Percentiles rank a stretch among this genome's conserved stretches.
Conservation (phyloP, 306 rosid genomes). For the apple (Malus domestica) region ASM211411v1 NC_041790.1:30802001-30802500, state of each 20-base stretch:
- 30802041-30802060: slow-evolving; percentile 50
- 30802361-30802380: slow-evolving; percentile 77
- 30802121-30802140: slow-evolving; percentile 25
- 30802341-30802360: slow-evolving; percentile 59
- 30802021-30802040: not conserved
- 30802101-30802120: not conserved
- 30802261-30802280: not conserved
- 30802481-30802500: slow-evolving; percentile 11
- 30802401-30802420: slow-evolving; percentile 79
- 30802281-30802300: not conserved
- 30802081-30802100: not conserved
- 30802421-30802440: slow-evolving; percentile 64
- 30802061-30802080: slow-evolving; percentile 2
- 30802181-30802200: slow-evolving; percentile 14
- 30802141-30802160: slow-evolving; percentile 35
- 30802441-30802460: slow-evolving; percentile 39
- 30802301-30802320: not conserved
- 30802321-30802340: not conserved
- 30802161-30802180: slow-evolving; percentile 14
- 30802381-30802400: slow-evolving; percentile 99
- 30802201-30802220: slow-evolving; percentile 4
- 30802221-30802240: slow-evolving; percentile 22
- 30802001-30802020: not conserved
- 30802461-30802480: slow-evolving; percentile 5
- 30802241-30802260: slow-evolving; percentile 24